Conservation (phyloP, 2,329 filamentous ascomycete genomes). For the Pseudogymnoascus sp. region DNA sequence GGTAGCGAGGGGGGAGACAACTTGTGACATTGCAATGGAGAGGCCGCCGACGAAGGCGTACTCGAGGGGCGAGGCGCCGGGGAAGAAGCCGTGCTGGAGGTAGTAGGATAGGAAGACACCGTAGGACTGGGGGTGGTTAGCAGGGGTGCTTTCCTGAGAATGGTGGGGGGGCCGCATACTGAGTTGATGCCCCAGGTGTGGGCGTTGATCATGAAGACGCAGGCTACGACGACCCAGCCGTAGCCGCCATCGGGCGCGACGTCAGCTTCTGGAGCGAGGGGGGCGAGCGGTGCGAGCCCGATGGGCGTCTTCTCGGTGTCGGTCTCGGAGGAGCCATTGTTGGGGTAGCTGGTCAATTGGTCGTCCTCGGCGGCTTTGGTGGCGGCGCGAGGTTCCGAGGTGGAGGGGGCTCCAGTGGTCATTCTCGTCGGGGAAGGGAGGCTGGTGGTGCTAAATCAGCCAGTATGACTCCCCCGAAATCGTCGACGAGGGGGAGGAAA, state of each 20-base stretch:
- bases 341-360: neutral
- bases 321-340: neutral
- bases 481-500: no score
- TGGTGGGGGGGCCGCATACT: slow-evolving; percentile 20
- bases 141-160: neutral
- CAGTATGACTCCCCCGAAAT: neutral
- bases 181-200: slow-evolving; percentile 32
- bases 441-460: neutral
- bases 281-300: neutral
- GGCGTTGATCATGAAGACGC: slow-evolving; percentile 13
- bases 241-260: slow-evolving; percentile 43
- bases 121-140: slow-evolving; percentile 31
- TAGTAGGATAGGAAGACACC: slow-evolving; percentile 52
- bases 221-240: slow-evolving; percentile 20
- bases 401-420: neutral
- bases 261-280: neutral
- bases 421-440: neutral
- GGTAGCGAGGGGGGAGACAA: slow-evolving; percentile 53
- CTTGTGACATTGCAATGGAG: slow-evolving; percentile 55
- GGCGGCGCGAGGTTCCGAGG: neutral
- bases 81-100: slow-evolving; percentile 42
- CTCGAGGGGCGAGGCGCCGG: slow-evolving; percentile 46
- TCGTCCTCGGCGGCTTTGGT: neutral
- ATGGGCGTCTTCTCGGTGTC: neutral
- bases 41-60: slow-evolving; percentile 69